Percentiles rank a stretch among this genome's conserved stretches.
phyloP scores from a whole-genome alignment of 768 basidiomycete genomes.

The Exidia glandulosa region DNA sequence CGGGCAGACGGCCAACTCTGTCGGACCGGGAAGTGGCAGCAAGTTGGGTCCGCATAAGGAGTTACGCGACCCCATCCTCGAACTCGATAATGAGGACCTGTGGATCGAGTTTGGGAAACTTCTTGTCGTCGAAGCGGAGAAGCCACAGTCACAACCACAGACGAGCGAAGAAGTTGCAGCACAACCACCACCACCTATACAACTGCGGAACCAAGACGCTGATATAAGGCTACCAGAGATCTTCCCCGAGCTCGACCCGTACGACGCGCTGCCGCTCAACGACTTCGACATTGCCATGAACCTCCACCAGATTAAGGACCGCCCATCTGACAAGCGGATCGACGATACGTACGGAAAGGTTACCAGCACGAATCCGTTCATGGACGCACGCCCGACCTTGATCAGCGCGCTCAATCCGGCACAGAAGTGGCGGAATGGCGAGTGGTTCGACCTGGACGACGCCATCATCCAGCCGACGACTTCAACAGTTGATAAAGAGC shows the following conservation, averaged over 20 bases:
- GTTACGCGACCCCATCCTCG: neutral
- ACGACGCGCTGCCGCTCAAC: constrained; percentile 24
- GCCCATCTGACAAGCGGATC: constrained; percentile 38
- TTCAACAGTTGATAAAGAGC: neutral
- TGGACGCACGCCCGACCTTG: constrained; percentile 74
- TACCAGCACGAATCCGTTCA: constrained; percentile 63
- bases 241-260: constrained; percentile 74
- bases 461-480: constrained; percentile 29
- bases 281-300: constrained; percentile 6
- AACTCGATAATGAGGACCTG: constrained; percentile 28
- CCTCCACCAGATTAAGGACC: constrained; percentile 34
- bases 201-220: too few relatives aligned
- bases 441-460: constrained; percentile 54
- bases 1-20: neutral
- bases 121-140: constrained; percentile 2
- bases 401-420: constrained; percentile 77
- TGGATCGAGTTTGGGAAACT: constrained; percentile 45
- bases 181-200: too few relatives aligned
- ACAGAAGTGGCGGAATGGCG: constrained; percentile 54
- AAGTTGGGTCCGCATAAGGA: constrained; percentile 2
- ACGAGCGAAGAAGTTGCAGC: too few relatives aligned
- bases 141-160: neutral
- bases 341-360: constrained; percentile 81
- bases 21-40: neutral
- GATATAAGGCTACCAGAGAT: constrained; percentile 37